phyloP scores from a whole-genome alignment of 495 filamentous ascomycete species.

The Apiosordaria backusii region DNA sequence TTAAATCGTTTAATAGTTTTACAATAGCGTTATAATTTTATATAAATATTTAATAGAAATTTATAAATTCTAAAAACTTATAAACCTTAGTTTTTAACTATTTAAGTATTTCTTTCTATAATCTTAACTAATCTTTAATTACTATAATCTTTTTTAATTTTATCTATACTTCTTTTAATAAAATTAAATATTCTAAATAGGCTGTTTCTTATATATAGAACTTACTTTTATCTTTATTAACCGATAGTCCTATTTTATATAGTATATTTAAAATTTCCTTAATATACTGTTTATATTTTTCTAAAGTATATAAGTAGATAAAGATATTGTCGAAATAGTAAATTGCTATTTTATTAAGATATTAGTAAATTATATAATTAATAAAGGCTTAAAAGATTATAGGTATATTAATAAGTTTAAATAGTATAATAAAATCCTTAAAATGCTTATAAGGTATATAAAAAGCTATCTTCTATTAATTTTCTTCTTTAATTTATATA shows the following conservation, averaged over 20 bases:
- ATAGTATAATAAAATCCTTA: too few relatives aligned
- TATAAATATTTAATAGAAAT: conserved; percentile 4
- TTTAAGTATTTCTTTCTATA: neutral
- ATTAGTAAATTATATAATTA: neutral
- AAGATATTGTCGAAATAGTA: neutral
- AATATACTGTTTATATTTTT: too few relatives aligned
- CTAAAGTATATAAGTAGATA: too few relatives aligned
- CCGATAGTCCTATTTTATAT: too few relatives aligned
- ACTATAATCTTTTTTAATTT: too few relatives aligned
- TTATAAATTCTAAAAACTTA: neutral
- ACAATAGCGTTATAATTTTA: neutral
- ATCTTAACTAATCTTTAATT: neutral
- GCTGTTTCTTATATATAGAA: too few relatives aligned
- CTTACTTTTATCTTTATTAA: too few relatives aligned
- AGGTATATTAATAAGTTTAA: neutral
- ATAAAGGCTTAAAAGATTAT: neutral
- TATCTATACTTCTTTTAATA: too few relatives aligned
- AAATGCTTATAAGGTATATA: neutral
- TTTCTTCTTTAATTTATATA: neutral
- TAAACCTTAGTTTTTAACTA: neutral
- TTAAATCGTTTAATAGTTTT: conserved; percentile 2
- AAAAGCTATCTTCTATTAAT: neutral
- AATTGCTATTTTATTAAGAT: neutral
- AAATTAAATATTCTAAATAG: too few relatives aligned
- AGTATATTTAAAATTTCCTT: too few relatives aligned